A percentile compares a stretch with the other conserved stretches of the same genome.
These are phyloP conservation scores for Phoma herbarum DNA, from an alignment of 2,329 filamentous ascomycete species.

Conservation along the genomic window DNA sequence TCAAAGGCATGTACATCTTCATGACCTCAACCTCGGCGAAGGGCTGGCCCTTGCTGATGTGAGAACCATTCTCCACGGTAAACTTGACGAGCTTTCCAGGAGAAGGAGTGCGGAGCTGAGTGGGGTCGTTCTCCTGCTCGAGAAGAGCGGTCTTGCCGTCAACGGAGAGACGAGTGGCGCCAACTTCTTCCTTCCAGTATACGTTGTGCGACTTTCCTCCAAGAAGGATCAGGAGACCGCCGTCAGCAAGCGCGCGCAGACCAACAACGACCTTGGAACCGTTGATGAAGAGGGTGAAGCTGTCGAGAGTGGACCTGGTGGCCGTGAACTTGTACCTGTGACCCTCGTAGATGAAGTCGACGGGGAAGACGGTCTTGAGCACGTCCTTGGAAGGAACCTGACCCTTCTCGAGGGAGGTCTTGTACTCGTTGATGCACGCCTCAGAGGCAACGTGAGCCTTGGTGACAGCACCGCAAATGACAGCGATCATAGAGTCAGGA, in stretches of 20 bases:
- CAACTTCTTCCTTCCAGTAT: conserved; percentile 99
- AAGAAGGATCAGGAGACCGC: conserved; percentile 89
- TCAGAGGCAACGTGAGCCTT: conserved; percentile 97
- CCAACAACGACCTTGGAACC: conserved; percentile 95
- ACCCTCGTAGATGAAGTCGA: conserved; percentile 99
- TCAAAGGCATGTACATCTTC: conserved; percentile 99
- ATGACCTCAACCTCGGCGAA: conserved; percentile 99
- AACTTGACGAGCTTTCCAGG: conserved; percentile 99
- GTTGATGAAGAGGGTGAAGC: conserved; percentile 98
- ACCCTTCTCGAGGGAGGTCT: conserved; percentile 89
- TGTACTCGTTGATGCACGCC: conserved; percentile 85
- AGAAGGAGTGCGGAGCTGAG: conserved; percentile 91
- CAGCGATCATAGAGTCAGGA: conserved; percentile 91
- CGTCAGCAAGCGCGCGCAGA: conserved; percentile 90
- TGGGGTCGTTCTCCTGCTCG: conserved; percentile 98
- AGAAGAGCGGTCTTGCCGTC: conserved; percentile 98
- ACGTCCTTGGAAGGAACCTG: conserved; percentile 97
- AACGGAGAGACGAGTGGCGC: conserved; percentile 92
- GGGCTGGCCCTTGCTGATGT: conserved; percentile 89
- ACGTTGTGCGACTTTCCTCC: conserved; percentile 95
- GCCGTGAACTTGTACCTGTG: conserved; percentile 97
- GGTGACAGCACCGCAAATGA: conserved; percentile 92
- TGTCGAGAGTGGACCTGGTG: conserved; percentile 88
- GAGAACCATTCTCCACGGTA: conserved; percentile 92
- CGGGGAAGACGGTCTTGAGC: conserved; percentile 94